phyloP scores from a whole-genome alignment of 306 rosid genomes.

The Mimosa bimucronata region DNA sequence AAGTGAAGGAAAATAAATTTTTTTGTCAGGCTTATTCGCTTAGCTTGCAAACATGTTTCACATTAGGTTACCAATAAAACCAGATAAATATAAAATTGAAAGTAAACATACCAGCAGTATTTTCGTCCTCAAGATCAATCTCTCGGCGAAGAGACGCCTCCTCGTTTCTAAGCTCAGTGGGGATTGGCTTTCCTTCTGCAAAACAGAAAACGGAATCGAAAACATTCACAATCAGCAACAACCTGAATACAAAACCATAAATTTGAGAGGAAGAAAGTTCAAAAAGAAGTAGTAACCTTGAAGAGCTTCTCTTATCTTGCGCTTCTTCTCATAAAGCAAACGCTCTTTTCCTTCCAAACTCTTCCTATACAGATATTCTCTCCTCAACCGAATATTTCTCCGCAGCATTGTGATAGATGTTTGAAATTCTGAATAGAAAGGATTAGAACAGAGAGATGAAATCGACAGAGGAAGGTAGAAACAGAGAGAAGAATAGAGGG shows the following conservation, averaged over 20 bases:
- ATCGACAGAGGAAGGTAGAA: too few relatives aligned
- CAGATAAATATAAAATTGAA: not conserved
- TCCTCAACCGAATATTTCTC: constrained; percentile 64
- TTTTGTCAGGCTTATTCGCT: constrained; percentile 1
- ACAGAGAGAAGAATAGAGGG: too few relatives aligned
- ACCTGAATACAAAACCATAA: not conserved
- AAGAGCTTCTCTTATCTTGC: constrained; percentile 77
- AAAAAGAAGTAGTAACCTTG: constrained; percentile 48
- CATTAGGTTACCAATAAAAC: not conserved
- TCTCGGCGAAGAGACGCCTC: constrained; percentile 84
- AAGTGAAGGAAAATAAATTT: not conserved
- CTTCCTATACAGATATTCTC: constrained; percentile 83
- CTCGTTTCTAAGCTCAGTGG: constrained; percentile 90
- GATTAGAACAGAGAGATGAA: too few relatives aligned
- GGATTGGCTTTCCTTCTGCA: constrained; percentile 87
- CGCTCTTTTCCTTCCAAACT: constrained; percentile 86
- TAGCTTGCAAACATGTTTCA: not conserved
- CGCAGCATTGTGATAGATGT: constrained; percentile 54
- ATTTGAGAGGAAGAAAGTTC: not conserved
- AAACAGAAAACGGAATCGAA: not conserved
- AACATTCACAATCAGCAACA: not conserved
- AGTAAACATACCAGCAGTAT: constrained; percentile 62
- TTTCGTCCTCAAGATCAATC: constrained; percentile 84
- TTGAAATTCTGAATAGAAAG: too few relatives aligned
- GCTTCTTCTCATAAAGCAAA: constrained; percentile 79